Evolutionary conservation across 495 filamentous ascomycete species (phyloP), one percentile per base, ranked within the genome.

Genomic region (Emericellopsis terricola): DNA sequence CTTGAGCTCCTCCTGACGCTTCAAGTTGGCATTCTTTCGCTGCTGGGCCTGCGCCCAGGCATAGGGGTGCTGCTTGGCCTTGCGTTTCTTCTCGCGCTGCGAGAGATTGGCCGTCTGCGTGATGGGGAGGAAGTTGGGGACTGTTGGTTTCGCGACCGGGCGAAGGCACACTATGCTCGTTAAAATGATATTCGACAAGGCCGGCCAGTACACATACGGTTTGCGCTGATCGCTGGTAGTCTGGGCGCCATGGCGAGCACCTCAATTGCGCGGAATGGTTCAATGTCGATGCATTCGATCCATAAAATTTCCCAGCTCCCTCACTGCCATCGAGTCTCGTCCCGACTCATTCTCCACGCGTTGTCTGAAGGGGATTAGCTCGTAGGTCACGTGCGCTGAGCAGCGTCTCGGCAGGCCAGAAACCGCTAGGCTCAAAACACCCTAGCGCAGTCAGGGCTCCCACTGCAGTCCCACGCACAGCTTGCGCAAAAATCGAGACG

Each of bases 21-120:
- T 67, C 29, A 87, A 44, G 50, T 92, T 91, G 37, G 74, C 80
- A 15, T 72, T 71, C 52, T 82, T 86, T 31, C 81, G 77, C 50
- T 78, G 78, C 43, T 76, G 66, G 15, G 78, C 68, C 57, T 81
- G 78, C 2, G 78, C 77, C 46, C 73, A 59, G 39, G 65, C 59
- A 48, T 81, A 80, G 19, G 70, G 71, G 41, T 84, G 73, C 38
- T 66, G 64, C 45, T 67, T 61, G 36, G 62, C 59, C 9, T 52
- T 42, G 21, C 59, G 60, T 37, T 60, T 50, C 44, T 61, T 64
- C 31, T 60, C 57, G 40, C 55, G 49, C 37, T 46, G 43, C 29
- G 59, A 51, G 42, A 67, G 41, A 33, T 59, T 56, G 29, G 66
- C 63, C 41, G 60, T 56, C 34, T 69, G 68, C 35, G 62, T 57